Conservation (phyloP, 352 stramenopile species). For the Globisporangium perplexum region DNA sequence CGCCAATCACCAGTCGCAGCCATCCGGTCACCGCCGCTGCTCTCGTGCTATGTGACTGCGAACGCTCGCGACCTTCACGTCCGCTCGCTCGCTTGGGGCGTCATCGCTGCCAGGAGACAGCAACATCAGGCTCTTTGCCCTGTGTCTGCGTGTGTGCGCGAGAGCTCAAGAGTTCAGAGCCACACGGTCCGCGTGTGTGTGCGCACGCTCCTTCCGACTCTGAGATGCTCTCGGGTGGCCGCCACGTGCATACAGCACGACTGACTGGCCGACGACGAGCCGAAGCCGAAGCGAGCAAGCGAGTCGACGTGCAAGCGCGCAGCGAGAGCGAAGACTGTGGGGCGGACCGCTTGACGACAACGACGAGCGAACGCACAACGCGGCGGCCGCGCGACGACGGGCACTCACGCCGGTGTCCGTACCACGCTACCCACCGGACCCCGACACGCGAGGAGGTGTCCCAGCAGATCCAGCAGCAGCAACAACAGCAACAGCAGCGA, state of each 20-base stretch:
- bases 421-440: not conserved
- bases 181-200: not conserved
- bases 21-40: not conserved
- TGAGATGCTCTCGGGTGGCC: not conserved
- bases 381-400: not conserved
- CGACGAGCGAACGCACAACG: not conserved
- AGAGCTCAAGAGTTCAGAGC: not conserved
- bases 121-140: not conserved
- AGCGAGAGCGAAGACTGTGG: not conserved
- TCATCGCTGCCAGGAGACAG: no score
- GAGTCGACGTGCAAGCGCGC: not conserved
- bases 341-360: constrained; percentile 1
- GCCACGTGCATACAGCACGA: not conserved
- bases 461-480: not conserved
- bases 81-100: not conserved
- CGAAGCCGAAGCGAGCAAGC: not conserved
- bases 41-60: not conserved
- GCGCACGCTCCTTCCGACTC: not conserved
- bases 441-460: not conserved
- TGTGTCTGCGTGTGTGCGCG: not conserved
- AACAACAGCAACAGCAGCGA: no score
- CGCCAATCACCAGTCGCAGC: not conserved
- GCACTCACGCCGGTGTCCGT: constrained; percentile 1
- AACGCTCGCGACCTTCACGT: not conserved
- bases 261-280: not conserved